phyloP scores from a whole-genome alignment of 495 filamentous ascomycete species.

The Aspergillus taichungensis region DNA sequence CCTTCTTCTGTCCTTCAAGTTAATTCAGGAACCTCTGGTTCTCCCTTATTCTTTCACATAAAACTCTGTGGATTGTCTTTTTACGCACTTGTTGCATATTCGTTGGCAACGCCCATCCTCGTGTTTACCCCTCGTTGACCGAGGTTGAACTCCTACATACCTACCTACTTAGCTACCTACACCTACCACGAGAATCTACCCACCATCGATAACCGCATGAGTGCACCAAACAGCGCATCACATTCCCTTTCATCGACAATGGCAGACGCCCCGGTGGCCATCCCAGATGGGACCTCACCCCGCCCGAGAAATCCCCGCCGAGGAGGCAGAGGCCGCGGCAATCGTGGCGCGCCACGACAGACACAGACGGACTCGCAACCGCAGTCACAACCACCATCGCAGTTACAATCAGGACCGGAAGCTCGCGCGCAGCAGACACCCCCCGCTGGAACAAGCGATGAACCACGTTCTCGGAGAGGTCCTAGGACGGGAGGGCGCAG shows the following conservation, averaged over 20 bases:
- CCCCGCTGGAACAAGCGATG: slow-evolving; percentile 6
- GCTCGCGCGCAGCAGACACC: background rate
- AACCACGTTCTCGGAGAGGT: slow-evolving; percentile 21
- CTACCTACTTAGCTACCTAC: too few species aligned
- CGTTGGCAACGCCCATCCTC: too few species aligned
- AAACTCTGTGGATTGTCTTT: too few species aligned
- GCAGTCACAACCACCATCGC: slow-evolving; percentile 3
- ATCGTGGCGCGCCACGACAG: slow-evolving; percentile 9
- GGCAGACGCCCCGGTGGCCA: slow-evolving; percentile 12
- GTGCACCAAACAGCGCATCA: background rate
- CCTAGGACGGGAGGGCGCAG: slow-evolving; percentile 7
- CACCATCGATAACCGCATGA: background rate
- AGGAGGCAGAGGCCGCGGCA: slow-evolving; percentile 25
- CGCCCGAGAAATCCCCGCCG: slow-evolving; percentile 22
- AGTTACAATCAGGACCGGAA: slow-evolving; percentile 4
- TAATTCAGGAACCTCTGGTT: background rate
- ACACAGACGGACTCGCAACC: background rate
- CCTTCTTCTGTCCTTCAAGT: background rate
- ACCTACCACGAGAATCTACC: background rate
- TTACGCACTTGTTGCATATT: too few species aligned
- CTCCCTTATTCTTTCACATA: too few species aligned
- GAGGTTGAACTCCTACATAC: too few species aligned
- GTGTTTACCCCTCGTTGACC: too few species aligned
- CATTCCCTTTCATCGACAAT: slow-evolving; percentile 5
- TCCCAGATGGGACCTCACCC: slow-evolving; percentile 15